These are phyloP conservation scores for Dendryphion nanum DNA, from an alignment of 2,329 filamentous ascomycete species.

Conservation along the genomic window DNA sequence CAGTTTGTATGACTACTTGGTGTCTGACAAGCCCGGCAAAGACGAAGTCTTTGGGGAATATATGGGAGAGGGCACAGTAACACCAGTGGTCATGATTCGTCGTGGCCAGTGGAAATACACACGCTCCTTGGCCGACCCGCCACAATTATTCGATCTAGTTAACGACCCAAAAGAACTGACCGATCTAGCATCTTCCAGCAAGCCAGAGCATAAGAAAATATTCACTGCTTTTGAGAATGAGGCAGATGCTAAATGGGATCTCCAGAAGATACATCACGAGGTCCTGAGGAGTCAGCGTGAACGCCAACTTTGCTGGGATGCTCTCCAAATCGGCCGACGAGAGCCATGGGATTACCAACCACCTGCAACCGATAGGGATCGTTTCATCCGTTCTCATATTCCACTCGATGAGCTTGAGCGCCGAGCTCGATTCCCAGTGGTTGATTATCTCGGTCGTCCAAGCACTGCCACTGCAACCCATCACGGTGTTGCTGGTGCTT, in stretches of 20 bases:
- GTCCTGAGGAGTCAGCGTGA: conserved; percentile 77
- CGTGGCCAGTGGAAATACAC: conserved; percentile 89
- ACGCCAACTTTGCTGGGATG: conserved; percentile 74
- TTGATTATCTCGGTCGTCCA: conserved; percentile 45
- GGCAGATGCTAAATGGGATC: conserved; percentile 75
- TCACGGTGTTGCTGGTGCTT: conserved; percentile 36
- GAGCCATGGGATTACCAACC: conserved; percentile 87
- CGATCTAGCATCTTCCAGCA: conserved; percentile 59
- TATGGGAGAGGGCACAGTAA: conserved; percentile 87
- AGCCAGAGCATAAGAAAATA: conserved; percentile 39
- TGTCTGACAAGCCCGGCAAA: conserved; percentile 54
- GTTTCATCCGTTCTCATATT: conserved; percentile 82
- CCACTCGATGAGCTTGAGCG: conserved; percentile 79
- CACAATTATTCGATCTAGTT: conserved; percentile 79
- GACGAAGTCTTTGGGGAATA: conserved; percentile 95
- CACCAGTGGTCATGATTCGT: conserved; percentile 91
- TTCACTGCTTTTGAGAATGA: conserved; percentile 68
- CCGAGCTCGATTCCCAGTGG: conserved; percentile 67
- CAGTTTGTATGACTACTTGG: conserved; percentile 55
- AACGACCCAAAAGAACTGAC: conserved; percentile 73
- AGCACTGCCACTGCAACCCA: conserved; percentile 31
- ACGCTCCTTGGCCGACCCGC: conserved; percentile 77
- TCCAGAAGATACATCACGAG: conserved; percentile 70
- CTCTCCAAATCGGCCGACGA: conserved; percentile 65
- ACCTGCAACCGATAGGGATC: conserved; percentile 64